A percentile compares a stretch with the other conserved stretches of the same genome.
phyloP scores from a whole-genome alignment of 139 green algal genomes.

The Chlorella ohadii region DNA sequence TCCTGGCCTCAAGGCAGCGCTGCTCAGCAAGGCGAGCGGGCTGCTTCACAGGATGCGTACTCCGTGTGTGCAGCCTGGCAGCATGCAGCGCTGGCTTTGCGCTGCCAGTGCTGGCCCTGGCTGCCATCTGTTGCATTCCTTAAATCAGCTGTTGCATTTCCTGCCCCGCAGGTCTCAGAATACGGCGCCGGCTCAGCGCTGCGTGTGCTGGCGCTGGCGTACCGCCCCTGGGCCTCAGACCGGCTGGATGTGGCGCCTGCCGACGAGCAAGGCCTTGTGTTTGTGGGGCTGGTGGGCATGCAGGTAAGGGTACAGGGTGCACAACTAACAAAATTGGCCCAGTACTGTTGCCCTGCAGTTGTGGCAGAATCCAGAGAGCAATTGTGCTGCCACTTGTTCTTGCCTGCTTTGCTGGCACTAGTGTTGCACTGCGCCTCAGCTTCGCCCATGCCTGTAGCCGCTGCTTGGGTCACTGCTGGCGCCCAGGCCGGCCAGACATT shows the following conservation, averaged over 20 bases:
- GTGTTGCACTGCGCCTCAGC: too few relatives aligned
- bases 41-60: not conserved
- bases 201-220: slow-evolving; percentile 89
- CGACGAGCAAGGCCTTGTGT: slow-evolving; percentile 68
- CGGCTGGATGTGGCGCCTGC: slow-evolving; percentile 39
- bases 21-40: slow-evolving; percentile 10
- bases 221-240: slow-evolving; percentile 44
- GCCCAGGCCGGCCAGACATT: not conserved
- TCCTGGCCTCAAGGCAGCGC: not conserved
- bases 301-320: slow-evolving; percentile 27
- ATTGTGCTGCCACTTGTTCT: too few relatives aligned
- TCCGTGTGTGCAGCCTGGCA: too few relatives aligned
- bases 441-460: too few relatives aligned
- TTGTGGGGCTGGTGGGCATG: slow-evolving; percentile 89
- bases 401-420: too few relatives aligned
- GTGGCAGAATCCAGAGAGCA: too few relatives aligned
- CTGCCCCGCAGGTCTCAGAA: slow-evolving; percentile 35
- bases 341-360: too few relatives aligned
- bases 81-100: not conserved
- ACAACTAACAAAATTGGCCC: too few relatives aligned
- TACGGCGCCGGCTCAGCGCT: slow-evolving; percentile 66
- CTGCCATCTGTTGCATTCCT: not conserved
- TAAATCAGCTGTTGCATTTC: not conserved
- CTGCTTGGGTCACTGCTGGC: not conserved
- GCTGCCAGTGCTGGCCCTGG: not conserved